Evolutionary conservation across 2,329 filamentous ascomycete species (phyloP).

Genomic region (Plectosphaerella sp.): DNA sequence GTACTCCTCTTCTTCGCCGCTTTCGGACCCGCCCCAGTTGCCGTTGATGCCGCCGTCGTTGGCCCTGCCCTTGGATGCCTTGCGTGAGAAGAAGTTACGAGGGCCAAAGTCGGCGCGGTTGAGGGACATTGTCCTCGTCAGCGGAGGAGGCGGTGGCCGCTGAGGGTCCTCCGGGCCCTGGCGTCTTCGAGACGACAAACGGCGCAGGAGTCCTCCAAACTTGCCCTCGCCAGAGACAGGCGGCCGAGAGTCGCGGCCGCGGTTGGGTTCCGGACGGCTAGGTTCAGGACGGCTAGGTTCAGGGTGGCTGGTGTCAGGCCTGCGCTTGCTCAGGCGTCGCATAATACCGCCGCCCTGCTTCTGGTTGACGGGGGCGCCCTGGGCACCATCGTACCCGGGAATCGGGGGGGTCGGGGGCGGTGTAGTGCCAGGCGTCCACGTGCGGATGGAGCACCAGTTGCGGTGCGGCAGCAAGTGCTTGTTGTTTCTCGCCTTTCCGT

Average conservation of each 20-base stretch:
- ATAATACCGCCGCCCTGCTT: constrained; percentile 31
- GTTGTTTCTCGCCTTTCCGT: constrained; percentile 87
- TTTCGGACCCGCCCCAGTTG: constrained; percentile 41
- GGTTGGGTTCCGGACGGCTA: constrained; percentile 29
- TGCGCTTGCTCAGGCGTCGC: constrained; percentile 38
- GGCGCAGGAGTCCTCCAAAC: constrained; percentile 19
- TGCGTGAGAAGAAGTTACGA: constrained; percentile 35
- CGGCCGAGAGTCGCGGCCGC: constrained; percentile 39
- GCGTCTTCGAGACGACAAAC: constrained; percentile 31
- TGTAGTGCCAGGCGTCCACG: constrained; percentile 75
- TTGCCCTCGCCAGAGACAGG: constrained; percentile 37
- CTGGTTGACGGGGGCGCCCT: constrained; percentile 31
- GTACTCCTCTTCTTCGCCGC: constrained; percentile 29
- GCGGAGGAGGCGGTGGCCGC: constrained; percentile 25
- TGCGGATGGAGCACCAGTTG: constrained; percentile 92
- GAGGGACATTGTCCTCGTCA: constrained; percentile 58
- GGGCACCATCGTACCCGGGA: constrained; percentile 38
- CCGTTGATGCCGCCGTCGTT: constrained; percentile 54
- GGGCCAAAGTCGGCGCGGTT: constrained; percentile 47
- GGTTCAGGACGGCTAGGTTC: constrained; percentile 24
- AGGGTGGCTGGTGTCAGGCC: constrained; percentile 19
- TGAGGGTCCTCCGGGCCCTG: background rate
- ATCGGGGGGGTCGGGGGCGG: constrained; percentile 63
- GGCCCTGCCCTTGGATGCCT: constrained; percentile 27
- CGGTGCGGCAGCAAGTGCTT: constrained; percentile 81